Conservation (phyloP, 2,329 filamentous ascomycete species). For the Macrophomina phaseolina region DNA sequence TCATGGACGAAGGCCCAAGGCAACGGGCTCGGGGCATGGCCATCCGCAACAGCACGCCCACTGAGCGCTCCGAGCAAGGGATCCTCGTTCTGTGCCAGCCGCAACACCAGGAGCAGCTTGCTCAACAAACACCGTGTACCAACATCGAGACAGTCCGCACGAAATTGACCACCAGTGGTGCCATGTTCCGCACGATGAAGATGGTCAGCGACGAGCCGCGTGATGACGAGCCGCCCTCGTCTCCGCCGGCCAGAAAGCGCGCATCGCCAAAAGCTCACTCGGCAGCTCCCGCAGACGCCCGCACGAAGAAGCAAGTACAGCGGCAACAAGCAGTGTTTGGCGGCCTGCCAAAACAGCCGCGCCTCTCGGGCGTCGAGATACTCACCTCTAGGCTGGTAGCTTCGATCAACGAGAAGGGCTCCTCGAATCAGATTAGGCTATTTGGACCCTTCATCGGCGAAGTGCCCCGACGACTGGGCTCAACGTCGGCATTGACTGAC, state of each 20-base stretch:
- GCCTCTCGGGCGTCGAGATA: slow-evolving; percentile 4
- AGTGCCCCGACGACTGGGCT: slow-evolving; percentile 14
- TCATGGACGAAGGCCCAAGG: slow-evolving; percentile 24
- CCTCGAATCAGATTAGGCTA: slow-evolving; percentile 20
- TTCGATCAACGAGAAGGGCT: slow-evolving; percentile 8
- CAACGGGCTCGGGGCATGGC: slow-evolving; percentile 5
- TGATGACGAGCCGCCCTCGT: background rate
- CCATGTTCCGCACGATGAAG: slow-evolving; percentile 21
- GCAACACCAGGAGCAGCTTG: background rate
- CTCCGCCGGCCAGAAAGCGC: background rate
- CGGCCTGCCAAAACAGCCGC: background rate
- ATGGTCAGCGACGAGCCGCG: slow-evolving; percentile 17
- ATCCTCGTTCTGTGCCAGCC: background rate
- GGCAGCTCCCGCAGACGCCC: background rate
- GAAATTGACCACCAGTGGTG: slow-evolving; percentile 1
- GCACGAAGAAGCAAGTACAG: background rate
- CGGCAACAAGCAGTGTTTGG: slow-evolving; percentile 8
- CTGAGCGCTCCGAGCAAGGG: background rate
- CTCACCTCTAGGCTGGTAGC: slow-evolving; percentile 18
- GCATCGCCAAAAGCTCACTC: background rate
- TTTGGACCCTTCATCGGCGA: slow-evolving; percentile 25
- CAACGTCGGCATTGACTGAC: slow-evolving; percentile 8
- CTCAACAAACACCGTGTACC: slow-evolving; percentile 16
- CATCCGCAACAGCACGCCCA: background rate
- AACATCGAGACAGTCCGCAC: slow-evolving; percentile 20